Conservation (phyloP, 441 rosid genomes). For the Eruca vesicaria region DNA sequence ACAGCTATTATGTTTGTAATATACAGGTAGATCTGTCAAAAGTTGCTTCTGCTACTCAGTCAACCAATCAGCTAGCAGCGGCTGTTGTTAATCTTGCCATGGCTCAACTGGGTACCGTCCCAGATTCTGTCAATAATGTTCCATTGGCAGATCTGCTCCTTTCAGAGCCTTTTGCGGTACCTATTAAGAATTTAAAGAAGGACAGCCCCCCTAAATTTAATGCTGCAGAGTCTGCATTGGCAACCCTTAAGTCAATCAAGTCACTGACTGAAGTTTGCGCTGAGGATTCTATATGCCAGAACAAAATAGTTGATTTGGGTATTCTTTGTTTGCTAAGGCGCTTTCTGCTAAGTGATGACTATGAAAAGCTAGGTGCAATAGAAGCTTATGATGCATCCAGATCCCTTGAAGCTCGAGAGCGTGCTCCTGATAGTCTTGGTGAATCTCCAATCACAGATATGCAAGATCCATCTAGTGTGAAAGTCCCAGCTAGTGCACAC, state of each 20-base stretch:
- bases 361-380: slow-evolving; percentile 82
- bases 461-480: slow-evolving; percentile 61
- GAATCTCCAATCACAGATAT: slow-evolving; percentile 43
- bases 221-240: slow-evolving; percentile 88
- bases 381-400: slow-evolving; percentile 97
- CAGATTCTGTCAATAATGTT: slow-evolving; percentile 53
- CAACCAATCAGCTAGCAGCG: slow-evolving; percentile 68
- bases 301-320: slow-evolving; percentile 66
- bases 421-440: slow-evolving; percentile 40
- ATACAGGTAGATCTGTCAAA: slow-evolving; percentile 81
- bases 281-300: slow-evolving; percentile 68
- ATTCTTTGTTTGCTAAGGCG: slow-evolving; percentile 84
- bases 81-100: slow-evolving; percentile 82
- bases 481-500: slow-evolving; percentile 90
- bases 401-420: slow-evolving; percentile 59
- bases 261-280: slow-evolving; percentile 79
- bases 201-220: slow-evolving; percentile 58
- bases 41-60: slow-evolving; percentile 61
- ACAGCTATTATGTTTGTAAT: slow-evolving; percentile 42
- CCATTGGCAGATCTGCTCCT: slow-evolving; percentile 87
- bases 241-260: slow-evolving; percentile 87
- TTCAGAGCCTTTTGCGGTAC: slow-evolving; percentile 77
- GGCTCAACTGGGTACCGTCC: slow-evolving; percentile 50
- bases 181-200: slow-evolving; percentile 67
- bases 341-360: slow-evolving; percentile 81